These are phyloP conservation scores for Mycena haematopus DNA, from an alignment of 768 basidiomycete genomes.

Conservation along the genomic window DNA sequence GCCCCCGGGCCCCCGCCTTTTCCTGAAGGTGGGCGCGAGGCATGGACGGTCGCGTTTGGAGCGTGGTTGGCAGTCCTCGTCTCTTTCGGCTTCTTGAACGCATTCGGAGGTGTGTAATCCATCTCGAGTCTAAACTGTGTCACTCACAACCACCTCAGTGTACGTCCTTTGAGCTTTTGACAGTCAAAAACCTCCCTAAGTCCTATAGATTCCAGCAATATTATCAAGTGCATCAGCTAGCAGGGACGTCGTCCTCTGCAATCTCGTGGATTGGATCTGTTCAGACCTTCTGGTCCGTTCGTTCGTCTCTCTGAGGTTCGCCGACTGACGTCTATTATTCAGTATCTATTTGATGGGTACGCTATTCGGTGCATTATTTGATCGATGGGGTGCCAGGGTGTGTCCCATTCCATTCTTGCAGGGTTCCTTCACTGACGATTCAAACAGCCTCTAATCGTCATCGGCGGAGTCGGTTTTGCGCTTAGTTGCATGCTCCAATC, in stretches of 20 bases:
- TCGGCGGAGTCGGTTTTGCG: constrained; percentile 16
- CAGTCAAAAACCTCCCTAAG: too few relatives aligned
- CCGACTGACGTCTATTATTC: constrained; percentile 1
- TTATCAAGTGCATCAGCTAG: constrained; percentile 32
- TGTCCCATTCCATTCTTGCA: not conserved
- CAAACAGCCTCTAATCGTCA: constrained; percentile 14
- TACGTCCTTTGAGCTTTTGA: not conserved
- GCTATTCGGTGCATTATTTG: constrained; percentile 28
- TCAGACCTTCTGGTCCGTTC: constrained; percentile 30
- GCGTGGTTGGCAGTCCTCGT: constrained; percentile 31
- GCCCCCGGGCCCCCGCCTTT: not conserved
- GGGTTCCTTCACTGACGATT: not conserved
- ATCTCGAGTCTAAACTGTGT: not conserved
- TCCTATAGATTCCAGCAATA: constrained; percentile 35
- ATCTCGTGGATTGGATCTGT: constrained; percentile 38
- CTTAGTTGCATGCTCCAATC: constrained; percentile 20
- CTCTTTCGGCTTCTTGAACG: constrained; percentile 31
- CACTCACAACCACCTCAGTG: constrained; percentile 9
- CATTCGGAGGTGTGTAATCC: constrained; percentile 28
- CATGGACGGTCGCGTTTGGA: constrained; percentile 24
- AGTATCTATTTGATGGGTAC: constrained; percentile 31
- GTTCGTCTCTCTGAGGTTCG: not conserved
- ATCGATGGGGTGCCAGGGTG: constrained; percentile 28
- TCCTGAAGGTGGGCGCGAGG: constrained; percentile 10
- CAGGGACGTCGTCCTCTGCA: constrained; percentile 29